Percentiles rank a stretch among this genome's conserved stretches.
phyloP scores from a whole-genome alignment of 2,329 filamentous ascomycete species.

The Zymoseptoria crescenta region DNA sequence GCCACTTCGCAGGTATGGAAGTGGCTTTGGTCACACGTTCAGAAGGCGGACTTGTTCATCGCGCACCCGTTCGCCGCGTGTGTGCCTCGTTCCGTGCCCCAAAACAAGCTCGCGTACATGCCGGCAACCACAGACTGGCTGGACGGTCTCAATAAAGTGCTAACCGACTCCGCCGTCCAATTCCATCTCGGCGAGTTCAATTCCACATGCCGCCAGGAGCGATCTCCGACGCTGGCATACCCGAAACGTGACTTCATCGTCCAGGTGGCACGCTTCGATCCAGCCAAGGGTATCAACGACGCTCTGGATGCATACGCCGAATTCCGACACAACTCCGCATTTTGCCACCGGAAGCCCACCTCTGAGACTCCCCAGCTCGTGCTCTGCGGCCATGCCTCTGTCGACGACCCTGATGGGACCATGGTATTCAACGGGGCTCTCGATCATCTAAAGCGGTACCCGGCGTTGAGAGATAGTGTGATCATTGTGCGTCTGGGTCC shows the following conservation, averaged over 20 bases:
- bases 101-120: conserved; percentile 62
- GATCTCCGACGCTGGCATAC: conserved; percentile 52
- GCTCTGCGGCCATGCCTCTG: conserved; percentile 69
- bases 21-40: conserved; percentile 65
- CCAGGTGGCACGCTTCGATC: conserved; percentile 76
- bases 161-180: conserved; percentile 61
- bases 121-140: conserved; percentile 79
- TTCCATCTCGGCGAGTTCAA: conserved; percentile 73
- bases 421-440: conserved; percentile 66
- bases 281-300: conserved; percentile 72
- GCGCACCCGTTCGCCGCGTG: conserved; percentile 72
- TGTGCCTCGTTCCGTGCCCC: conserved; percentile 60
- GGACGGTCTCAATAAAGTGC: conserved; percentile 70
- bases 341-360: conserved; percentile 44
- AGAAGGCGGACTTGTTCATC: conserved; percentile 68
- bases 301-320: conserved; percentile 69
- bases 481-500: conserved; percentile 70
- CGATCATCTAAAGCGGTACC: conserved; percentile 54
- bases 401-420: conserved; percentile 72
- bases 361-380: conserved; percentile 61
- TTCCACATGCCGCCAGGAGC: conserved; percentile 49
- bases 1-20: conserved; percentile 68
- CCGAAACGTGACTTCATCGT: conserved; percentile 64
- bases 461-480: conserved; percentile 50
- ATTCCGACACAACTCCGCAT: conserved; percentile 50